These are phyloP conservation scores for Porpolomopsis calyptriformis DNA, from an alignment of 768 basidiomycete genomes.

Conservation along the genomic window DNA sequence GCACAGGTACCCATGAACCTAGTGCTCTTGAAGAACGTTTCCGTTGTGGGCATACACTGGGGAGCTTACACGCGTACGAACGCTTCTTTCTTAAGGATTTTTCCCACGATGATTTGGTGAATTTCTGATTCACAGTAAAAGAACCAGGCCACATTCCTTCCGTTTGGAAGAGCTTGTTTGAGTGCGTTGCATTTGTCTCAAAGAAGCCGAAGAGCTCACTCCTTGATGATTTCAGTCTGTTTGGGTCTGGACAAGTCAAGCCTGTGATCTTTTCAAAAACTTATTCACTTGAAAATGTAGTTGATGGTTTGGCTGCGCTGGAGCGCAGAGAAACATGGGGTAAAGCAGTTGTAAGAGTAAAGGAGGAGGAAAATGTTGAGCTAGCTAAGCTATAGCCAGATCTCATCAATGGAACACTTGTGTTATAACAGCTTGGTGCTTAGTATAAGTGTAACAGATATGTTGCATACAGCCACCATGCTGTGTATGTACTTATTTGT, in stretches of 20 bases:
- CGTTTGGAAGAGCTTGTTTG: slow-evolving; percentile 66
- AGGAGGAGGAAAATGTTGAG: slow-evolving; percentile 41
- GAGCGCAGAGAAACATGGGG: slow-evolving; percentile 89
- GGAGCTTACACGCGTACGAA: slow-evolving; percentile 63
- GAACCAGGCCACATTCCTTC: slow-evolving; percentile 52
- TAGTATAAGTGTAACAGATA: too few species aligned
- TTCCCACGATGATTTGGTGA: slow-evolving; percentile 2
- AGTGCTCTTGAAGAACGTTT: slow-evolving; percentile 76
- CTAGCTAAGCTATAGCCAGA: slow-evolving; percentile 37
- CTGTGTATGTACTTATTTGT: too few species aligned
- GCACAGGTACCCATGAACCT: slow-evolving; percentile 71
- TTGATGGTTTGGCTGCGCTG: slow-evolving; percentile 62
- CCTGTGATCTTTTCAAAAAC: slow-evolving; percentile 63
- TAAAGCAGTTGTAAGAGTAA: slow-evolving; percentile 65
- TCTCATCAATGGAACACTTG: too few species aligned
- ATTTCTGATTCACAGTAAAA: slow-evolving; percentile 32
- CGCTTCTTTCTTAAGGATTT: slow-evolving; percentile 2
- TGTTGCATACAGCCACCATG: too few species aligned
- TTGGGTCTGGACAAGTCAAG: slow-evolving; percentile 50
- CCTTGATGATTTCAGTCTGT: slow-evolving; percentile 36
- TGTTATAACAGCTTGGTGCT: too few species aligned
- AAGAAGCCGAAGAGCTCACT: background rate
- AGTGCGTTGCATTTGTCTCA: slow-evolving; percentile 26
- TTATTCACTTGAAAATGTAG: slow-evolving; percentile 57
- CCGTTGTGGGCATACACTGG: slow-evolving; percentile 81